phyloP scores from a whole-genome alignment of 83 land plant species.

The Diphasiastrum complanatum region DNA sequence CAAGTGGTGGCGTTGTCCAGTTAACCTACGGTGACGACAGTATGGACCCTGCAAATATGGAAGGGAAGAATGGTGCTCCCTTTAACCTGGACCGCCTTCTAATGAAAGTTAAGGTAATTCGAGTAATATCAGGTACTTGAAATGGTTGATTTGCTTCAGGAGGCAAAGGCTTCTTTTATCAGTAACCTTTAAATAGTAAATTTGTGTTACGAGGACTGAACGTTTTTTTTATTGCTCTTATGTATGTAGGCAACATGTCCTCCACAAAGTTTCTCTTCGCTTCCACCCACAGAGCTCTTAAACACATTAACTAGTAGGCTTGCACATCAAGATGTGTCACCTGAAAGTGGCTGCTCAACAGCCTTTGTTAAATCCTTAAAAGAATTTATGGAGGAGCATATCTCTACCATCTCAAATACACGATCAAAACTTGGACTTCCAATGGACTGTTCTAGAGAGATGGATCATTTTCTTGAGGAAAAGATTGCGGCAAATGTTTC shows the following conservation, averaged over 20 bases:
- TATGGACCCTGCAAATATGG: slow-evolving; percentile 95
- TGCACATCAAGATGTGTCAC: slow-evolving; percentile 29
- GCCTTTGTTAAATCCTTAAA: slow-evolving; percentile 39
- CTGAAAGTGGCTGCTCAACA: slow-evolving; percentile 46
- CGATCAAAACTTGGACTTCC: slow-evolving; percentile 40
- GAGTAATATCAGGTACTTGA: neutral
- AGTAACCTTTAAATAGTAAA: no score
- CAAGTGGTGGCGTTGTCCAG: slow-evolving; percentile 77
- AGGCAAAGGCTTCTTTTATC: no score
- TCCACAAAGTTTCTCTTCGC: slow-evolving; percentile 18
- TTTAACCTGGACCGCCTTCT: slow-evolving; percentile 63
- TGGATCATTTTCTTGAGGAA: slow-evolving; percentile 23
- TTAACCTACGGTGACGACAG: slow-evolving; percentile 93
- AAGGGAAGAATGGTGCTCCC: slow-evolving; percentile 66
- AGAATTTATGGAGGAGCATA: slow-evolving; percentile 32
- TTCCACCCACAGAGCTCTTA: slow-evolving; percentile 42
- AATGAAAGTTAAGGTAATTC: slow-evolving; percentile 64
- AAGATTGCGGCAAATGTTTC: slow-evolving; percentile 52
- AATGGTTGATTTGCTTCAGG: slow-evolving; percentile 10
- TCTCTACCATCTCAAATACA: slow-evolving; percentile 24
- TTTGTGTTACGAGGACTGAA: no score
- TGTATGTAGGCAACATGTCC: slow-evolving; percentile 73
- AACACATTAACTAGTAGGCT: slow-evolving; percentile 35
- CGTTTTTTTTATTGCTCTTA: no score
- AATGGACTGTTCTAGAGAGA: slow-evolving; percentile 16